Evolutionary conservation across 768 basidiomycete genomes (phyloP), one percentile per base, ranked within the genome.

Genomic region (Amanita molliuscula): DNA sequence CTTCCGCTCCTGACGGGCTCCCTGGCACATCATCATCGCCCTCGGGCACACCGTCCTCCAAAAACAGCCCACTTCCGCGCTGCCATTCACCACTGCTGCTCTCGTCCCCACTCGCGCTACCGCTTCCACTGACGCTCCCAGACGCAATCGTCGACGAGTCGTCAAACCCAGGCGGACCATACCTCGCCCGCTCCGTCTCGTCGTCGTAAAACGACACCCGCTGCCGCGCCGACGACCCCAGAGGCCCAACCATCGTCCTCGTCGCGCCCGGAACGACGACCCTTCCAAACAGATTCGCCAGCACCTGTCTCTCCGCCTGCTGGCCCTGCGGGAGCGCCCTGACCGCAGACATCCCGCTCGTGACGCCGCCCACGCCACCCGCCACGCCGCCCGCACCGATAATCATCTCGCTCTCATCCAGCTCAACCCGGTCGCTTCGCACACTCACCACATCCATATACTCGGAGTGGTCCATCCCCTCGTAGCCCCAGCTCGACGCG

Each of bases 401-500:
- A 16, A 37, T 56, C 53, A 65, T 68, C 9, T 69, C 75, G 35
- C 70, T 68, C 21, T 74, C 73, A 51, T 75, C 68, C 41, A 77
- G 53, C 49, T 70, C 73, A 36, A 61, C 67, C 55, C 71, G 64
- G 37, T 72, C 70, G 40, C 57, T 66, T 47, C 55, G 64, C 61
- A 69, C 42, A 52, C 68, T 60, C 53, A 61, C 47, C 13, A 62
- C 60, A n/a, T 64, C 65, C 45, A 56, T 54, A 52, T 65, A 62
- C 56, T 71, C 68, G 20, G 54, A 45, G n/a, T 38, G 16, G 18
- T 59, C 59, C 60, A 72, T 55, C 65, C 68, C 79, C 16, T 67
- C 70, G 44, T 68, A 67, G 0, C 78, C 81, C 82, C 81, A 83
- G 57, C 81, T 82, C 44, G 81, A 79, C 8, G 82, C 82, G 4